Conservation (phyloP, 176 grass and related monocot genomes). For the Lolium perenne region DNA sequence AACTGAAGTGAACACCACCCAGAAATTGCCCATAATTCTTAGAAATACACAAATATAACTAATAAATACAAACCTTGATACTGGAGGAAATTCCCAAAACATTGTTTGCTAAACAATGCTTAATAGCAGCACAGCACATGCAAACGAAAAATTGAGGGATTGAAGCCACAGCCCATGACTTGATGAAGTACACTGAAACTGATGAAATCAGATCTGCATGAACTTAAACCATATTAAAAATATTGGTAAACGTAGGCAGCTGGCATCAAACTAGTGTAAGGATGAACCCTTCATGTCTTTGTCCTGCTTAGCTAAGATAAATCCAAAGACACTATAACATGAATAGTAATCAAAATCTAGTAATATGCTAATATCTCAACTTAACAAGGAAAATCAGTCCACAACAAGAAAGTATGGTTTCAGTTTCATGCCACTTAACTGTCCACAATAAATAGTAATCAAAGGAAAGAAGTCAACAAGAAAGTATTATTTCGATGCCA, state of each 20-base stretch:
- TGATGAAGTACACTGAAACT: not conserved
- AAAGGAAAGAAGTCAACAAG: not conserved
- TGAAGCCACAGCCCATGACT: conserved; percentile 70
- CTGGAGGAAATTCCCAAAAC: conserved; percentile 86
- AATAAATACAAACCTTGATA: conserved; percentile 68
- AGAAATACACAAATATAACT: conserved; percentile 25
- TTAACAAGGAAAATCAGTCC: not conserved
- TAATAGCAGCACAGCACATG: conserved; percentile 75
- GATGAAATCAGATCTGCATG: not conserved
- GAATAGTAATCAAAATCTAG: not conserved
- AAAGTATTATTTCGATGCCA: not conserved
- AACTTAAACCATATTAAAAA: not conserved
- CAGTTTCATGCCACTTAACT: too few species aligned
- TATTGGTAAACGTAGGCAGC: not conserved
- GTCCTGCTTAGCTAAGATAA: not conserved
- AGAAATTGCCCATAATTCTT: not conserved
- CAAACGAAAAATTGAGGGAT: conserved; percentile 88
- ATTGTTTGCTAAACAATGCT: conserved; percentile 94
- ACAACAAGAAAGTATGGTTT: too few species aligned
- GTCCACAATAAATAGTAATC: not conserved
- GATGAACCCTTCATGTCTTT: not conserved
- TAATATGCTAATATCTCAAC: not conserved
- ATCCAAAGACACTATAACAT: not conserved
- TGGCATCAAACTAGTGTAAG: conserved; percentile 17
- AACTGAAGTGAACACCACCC: too few species aligned